phyloP scores from a whole-genome alignment of 768 basidiomycete genomes.

The Tremella fuciformis region DNA sequence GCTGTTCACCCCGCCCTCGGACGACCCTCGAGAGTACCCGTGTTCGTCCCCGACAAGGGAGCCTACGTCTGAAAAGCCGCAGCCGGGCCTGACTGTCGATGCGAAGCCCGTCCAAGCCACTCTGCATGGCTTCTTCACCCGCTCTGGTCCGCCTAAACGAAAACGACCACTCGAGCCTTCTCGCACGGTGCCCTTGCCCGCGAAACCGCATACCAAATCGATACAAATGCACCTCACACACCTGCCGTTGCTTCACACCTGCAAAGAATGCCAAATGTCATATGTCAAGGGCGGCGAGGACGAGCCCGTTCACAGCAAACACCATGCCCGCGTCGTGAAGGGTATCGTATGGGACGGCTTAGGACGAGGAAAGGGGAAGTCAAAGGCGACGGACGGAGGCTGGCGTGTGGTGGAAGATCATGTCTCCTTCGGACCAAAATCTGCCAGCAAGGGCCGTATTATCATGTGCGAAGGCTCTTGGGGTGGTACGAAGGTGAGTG shows the following conservation, averaged over 20 bases:
- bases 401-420: conserved; percentile 33
- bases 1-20: background rate
- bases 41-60: background rate
- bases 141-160: background rate
- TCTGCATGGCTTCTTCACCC: conserved; percentile 30
- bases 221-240: conserved; percentile 38
- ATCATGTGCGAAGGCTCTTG: conserved; percentile 34
- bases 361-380: conserved; percentile 10
- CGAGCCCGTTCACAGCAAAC: conserved; percentile 33
- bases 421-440: conserved; percentile 21
- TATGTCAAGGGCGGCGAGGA: conserved; percentile 47
- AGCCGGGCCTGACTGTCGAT: background rate
- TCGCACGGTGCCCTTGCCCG: background rate
- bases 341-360: conserved; percentile 47
- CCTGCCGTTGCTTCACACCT: conserved; percentile 41
- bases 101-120: conserved; percentile 16
- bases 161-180: background rate
- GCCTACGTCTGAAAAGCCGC: background rate
- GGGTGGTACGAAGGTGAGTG: conserved; percentile 35
- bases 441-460: conserved; percentile 27
- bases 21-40: background rate
- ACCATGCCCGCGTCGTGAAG: conserved; percentile 42
- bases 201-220: conserved; percentile 1
- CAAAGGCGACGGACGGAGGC: conserved; percentile 14
- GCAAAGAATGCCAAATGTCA: conserved; percentile 46